These are phyloP conservation scores for Sugiyamaella paludigena DNA, from an alignment of 1,139 yeast species.

Conservation along the genomic window DNA sequence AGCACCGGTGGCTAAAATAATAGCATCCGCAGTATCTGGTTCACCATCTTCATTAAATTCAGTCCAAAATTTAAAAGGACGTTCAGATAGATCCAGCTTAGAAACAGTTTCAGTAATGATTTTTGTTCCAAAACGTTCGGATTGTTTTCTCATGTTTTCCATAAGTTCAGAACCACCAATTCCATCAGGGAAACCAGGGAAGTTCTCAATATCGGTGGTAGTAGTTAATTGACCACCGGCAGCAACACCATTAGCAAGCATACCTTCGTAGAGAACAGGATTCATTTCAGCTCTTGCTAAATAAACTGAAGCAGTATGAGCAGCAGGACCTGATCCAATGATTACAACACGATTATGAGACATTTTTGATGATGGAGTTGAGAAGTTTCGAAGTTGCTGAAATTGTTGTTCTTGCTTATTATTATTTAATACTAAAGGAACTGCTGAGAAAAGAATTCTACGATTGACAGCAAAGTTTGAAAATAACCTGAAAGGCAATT, in stretches of 20 bases:
- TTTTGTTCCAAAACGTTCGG: slow-evolving; percentile 83
- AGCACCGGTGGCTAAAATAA: slow-evolving; percentile 95
- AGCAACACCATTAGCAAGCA: slow-evolving; percentile 96
- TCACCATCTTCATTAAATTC: slow-evolving; percentile 81
- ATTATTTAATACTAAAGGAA: not conserved
- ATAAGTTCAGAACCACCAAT: slow-evolving; percentile 81
- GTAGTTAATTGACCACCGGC: slow-evolving; percentile 99
- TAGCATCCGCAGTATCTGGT: slow-evolving; percentile 89
- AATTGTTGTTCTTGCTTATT: not conserved
- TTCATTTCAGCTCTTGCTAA: slow-evolving; percentile 93
- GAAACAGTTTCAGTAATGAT: slow-evolving; percentile 92
- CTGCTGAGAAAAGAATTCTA: not conserved
- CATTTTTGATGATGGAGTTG: slow-evolving; percentile 22
- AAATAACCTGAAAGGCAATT: slow-evolving; percentile 7
- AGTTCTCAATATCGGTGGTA: slow-evolving; percentile 91
- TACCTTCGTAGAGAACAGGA: slow-evolving; percentile 91
- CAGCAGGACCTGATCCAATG: slow-evolving; percentile 98
- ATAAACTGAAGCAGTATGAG: slow-evolving; percentile 98
- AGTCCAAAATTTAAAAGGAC: slow-evolving; percentile 95
- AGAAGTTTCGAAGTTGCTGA: not conserved
- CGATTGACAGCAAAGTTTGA: not conserved
- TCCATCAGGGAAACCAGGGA: slow-evolving; percentile 98
- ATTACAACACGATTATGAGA: slow-evolving; percentile 82
- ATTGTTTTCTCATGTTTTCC: slow-evolving; percentile 92
- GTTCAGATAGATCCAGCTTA: slow-evolving; percentile 78